Conservation (phyloP, 805 yeast genomes). For the Tanozyma kutaoensis region DNA sequence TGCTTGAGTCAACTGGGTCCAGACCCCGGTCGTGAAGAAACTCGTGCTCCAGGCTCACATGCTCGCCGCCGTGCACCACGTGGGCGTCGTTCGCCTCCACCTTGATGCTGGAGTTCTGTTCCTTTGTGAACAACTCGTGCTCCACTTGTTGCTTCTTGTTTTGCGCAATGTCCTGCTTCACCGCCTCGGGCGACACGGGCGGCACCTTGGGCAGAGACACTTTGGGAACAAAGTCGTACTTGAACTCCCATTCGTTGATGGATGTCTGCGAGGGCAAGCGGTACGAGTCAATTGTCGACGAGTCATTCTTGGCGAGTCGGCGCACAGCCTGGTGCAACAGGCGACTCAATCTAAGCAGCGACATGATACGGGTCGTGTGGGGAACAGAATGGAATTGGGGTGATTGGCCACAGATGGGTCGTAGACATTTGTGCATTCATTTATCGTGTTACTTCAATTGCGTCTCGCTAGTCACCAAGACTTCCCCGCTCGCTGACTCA, state of each 20-base stretch:
- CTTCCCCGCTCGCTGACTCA: too few species aligned
- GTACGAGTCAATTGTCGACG: conserved; percentile 44
- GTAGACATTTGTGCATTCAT: too few species aligned
- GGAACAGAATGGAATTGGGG: too few species aligned
- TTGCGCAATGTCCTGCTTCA: conserved; percentile 34
- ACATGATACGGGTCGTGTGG: too few species aligned
- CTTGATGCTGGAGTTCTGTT: conserved; percentile 20
- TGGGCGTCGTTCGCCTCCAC: conserved; percentile 30
- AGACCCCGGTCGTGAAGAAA: conserved; percentile 23
- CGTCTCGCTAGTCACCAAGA: too few species aligned
- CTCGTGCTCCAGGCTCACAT: conserved; percentile 23
- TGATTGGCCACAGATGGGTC: too few species aligned
- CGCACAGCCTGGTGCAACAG: too few species aligned
- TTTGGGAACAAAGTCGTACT: conserved; percentile 31
- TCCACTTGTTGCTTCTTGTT: conserved; percentile 24
- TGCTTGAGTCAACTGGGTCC: conserved; percentile 16
- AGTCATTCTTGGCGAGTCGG: conserved; percentile 41
- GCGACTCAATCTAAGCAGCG: too few species aligned
- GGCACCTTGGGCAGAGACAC: conserved; percentile 28
- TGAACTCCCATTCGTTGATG: conserved; percentile 36
- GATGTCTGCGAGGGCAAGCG: conserved; percentile 34
- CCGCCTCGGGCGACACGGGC: conserved; percentile 33
- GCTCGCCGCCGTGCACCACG: conserved; percentile 30
- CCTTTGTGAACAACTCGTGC: conserved; percentile 21
- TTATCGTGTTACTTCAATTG: too few species aligned